These are phyloP conservation scores for Phytophthora sp. DNA, from an alignment of 352 stramenopile genomes.

Conservation along the genomic window DNA sequence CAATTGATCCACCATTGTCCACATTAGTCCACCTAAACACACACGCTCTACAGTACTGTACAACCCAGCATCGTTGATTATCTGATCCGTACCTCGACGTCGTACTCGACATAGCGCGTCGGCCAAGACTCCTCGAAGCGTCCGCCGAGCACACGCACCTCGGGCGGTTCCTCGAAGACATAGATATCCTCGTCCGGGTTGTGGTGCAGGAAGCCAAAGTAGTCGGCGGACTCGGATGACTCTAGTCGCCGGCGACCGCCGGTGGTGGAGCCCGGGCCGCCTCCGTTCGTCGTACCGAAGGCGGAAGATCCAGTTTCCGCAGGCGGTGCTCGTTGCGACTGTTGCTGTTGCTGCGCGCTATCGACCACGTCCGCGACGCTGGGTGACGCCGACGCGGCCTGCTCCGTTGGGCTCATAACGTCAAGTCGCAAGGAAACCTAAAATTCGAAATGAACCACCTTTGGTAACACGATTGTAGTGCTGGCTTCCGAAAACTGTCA, in stretches of 20 bases:
- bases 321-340: conserved; percentile 10
- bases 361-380: conserved; percentile 30
- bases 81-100: conserved; percentile 63
- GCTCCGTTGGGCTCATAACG: conserved; percentile 38
- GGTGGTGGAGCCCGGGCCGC: conserved; percentile 35
- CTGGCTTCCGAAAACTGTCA: conserved; percentile 32
- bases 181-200: conserved; percentile 72
- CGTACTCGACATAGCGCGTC: conserved; percentile 85
- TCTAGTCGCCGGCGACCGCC: conserved; percentile 24
- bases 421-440: neutral
- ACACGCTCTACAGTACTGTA: too few relatives aligned
- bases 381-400: conserved; percentile 9
- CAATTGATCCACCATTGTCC: neutral
- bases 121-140: conserved; percentile 83
- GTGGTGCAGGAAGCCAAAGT: conserved; percentile 60
- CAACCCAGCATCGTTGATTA: neutral
- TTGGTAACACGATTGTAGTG: conserved; percentile 14
- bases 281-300: conserved; percentile 45
- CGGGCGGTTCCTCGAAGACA: conserved; percentile 74
- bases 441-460: conserved; percentile 28
- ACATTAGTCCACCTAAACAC: conserved; percentile 40
- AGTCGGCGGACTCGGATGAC: conserved; percentile 36
- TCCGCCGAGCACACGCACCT: conserved; percentile 64
- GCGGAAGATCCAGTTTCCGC: conserved; percentile 34
- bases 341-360: conserved; percentile 23